A percentile compares a stretch with the other conserved stretches of the same genome.
Evolutionary conservation across 2,329 filamentous ascomycete genomes (phyloP).

Genomic region (Colletotrichum trifolii): DNA sequence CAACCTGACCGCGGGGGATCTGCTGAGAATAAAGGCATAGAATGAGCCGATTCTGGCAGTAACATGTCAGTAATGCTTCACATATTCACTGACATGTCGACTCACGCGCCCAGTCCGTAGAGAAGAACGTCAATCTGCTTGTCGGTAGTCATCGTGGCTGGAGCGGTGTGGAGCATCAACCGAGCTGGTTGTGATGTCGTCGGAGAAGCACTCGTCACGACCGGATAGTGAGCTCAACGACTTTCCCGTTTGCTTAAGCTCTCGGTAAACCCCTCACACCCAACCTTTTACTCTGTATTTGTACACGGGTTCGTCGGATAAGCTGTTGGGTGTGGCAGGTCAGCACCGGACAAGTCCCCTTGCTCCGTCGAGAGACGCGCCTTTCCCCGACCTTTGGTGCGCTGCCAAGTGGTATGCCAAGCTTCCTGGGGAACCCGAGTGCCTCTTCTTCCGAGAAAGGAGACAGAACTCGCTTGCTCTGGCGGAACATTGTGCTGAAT

Average conservation of each 20-base stretch:
- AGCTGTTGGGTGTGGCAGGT: background rate
- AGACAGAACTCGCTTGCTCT: too few relatives aligned
- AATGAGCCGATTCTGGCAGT: slow-evolving; percentile 64
- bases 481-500: too few relatives aligned
- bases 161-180: background rate
- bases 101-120: slow-evolving; percentile 66
- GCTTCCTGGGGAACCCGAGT: slow-evolving; percentile 5
- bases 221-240: too few relatives aligned
- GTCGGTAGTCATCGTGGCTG: slow-evolving; percentile 36
- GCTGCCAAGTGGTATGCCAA: background rate
- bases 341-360: background rate
- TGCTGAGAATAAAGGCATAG: slow-evolving; percentile 64
- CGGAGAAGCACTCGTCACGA: too few relatives aligned
- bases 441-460: background rate
- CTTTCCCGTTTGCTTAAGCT: background rate
- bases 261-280: background rate
- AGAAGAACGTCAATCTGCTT: slow-evolving; percentile 51
- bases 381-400: slow-evolving; percentile 10
- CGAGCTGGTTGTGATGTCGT: background rate
- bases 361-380: background rate
- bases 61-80: background rate
- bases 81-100: slow-evolving; percentile 25
- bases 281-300: slow-evolving; percentile 10
- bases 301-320: background rate
- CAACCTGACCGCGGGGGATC: slow-evolving; percentile 57